A percentile compares a stretch with the other conserved stretches of the same genome.
phyloP scores from a whole-genome alignment of 768 basidiomycete species.

The Auricularia cornea region DNA sequence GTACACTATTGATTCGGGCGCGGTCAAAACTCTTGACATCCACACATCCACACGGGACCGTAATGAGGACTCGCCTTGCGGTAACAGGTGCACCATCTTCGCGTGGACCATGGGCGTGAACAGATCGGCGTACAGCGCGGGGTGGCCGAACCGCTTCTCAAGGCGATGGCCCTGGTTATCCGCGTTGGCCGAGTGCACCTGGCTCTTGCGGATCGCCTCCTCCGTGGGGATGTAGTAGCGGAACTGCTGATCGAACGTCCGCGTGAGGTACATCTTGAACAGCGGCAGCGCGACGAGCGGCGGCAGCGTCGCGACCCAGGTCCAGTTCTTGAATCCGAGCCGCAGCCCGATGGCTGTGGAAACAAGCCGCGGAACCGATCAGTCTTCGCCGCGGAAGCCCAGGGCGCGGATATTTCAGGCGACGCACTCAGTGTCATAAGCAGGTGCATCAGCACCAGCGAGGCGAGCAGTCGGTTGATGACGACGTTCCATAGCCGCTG shows the following conservation, averaged over 20 bases:
- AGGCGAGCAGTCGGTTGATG: slow-evolving; percentile 76
- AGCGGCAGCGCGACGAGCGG: slow-evolving; percentile 67
- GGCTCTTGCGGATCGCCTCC: slow-evolving; percentile 61
- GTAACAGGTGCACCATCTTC: slow-evolving; percentile 71
- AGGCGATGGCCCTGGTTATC: slow-evolving; percentile 69
- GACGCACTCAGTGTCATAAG: slow-evolving; percentile 79
- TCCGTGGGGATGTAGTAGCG: slow-evolving; percentile 78
- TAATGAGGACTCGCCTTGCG: slow-evolving; percentile 26
- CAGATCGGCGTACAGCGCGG: slow-evolving; percentile 76
- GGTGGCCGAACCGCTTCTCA: slow-evolving; percentile 91
- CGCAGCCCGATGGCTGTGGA: slow-evolving; percentile 75
- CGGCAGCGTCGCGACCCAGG: slow-evolving; percentile 79
- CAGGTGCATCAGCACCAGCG: slow-evolving; percentile 77
- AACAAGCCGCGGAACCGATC: not conserved
- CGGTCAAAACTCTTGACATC: too few species aligned
- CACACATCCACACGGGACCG: not conserved
- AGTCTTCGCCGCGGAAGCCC: not conserved
- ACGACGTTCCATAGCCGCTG: slow-evolving; percentile 93
- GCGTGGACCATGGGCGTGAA: slow-evolving; percentile 86
- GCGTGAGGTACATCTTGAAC: slow-evolving; percentile 82
- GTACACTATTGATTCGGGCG: slow-evolving; percentile 44
- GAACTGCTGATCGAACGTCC: slow-evolving; percentile 59
- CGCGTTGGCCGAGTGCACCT: slow-evolving; percentile 68
- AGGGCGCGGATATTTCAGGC: too few species aligned
- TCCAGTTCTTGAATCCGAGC: slow-evolving; percentile 59